Evolutionary conservation across 192 early-diverging fungal species (phyloP).

Genomic region (Martensiomyces pterosporus): DNA sequence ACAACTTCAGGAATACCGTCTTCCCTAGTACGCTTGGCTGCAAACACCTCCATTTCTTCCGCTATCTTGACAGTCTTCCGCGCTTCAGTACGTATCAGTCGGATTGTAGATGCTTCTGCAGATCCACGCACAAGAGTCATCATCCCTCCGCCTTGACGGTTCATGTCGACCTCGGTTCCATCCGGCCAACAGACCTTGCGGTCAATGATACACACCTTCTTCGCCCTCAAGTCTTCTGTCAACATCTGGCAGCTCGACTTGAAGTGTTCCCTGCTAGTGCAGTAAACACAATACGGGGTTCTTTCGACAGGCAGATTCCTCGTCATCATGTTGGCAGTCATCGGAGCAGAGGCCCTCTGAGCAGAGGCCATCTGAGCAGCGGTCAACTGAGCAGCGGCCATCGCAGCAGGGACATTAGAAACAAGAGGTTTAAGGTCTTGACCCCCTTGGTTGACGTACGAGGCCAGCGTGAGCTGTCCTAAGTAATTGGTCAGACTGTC

Average conservation of each 20-base stretch:
- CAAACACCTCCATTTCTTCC: not conserved
- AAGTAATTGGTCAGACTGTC: too few relatives aligned
- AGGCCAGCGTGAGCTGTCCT: too few relatives aligned
- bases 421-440: too few relatives aligned
- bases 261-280: not conserved
- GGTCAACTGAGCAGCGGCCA: too few relatives aligned
- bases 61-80: not conserved
- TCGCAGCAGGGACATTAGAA: too few relatives aligned
- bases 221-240: not conserved
- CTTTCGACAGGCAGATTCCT: too few relatives aligned
- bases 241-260: not conserved
- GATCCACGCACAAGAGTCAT: not conserved
- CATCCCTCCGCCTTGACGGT: not conserved
- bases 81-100: too few relatives aligned
- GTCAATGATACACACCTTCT: not conserved
- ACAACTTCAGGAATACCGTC: not conserved
- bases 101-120: too few relatives aligned
- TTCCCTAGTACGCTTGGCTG: not conserved
- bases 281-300: not conserved
- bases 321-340: too few relatives aligned
- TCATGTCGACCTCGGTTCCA: not conserved
- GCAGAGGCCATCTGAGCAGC: too few relatives aligned
- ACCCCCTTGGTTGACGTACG: too few relatives aligned
- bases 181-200: not conserved
- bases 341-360: too few relatives aligned